Evolutionary conservation across 2,329 filamentous ascomycete genomes (phyloP).

Genomic region (Venturia nashicola): DNA sequence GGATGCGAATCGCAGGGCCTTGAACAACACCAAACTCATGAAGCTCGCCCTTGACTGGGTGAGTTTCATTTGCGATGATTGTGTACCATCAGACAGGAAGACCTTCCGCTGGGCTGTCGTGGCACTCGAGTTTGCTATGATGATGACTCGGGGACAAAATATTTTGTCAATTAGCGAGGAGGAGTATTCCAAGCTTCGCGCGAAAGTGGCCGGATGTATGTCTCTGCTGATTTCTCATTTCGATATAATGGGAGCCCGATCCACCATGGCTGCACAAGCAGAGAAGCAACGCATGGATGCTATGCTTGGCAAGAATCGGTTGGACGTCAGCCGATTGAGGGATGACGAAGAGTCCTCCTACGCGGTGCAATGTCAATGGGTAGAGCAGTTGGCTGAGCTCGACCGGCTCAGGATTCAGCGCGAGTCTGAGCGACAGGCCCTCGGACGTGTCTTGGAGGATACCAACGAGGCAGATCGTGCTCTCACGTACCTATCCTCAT

Average conservation of each 20-base stretch:
- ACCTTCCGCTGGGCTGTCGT: conserved; percentile 96
- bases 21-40: conserved; percentile 94
- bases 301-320: conserved; percentile 59
- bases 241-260: conserved; percentile 95
- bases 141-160: conserved; percentile 87
- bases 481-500: conserved; percentile 84
- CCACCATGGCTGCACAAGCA: conserved; percentile 82
- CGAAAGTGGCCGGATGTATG: conserved; percentile 95
- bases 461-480: conserved; percentile 94
- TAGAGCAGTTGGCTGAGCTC: conserved; percentile 60
- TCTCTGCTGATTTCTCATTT: conserved; percentile 94
- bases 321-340: conserved; percentile 61
- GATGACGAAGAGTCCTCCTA: conserved; percentile 78
- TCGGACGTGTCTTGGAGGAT: conserved; percentile 84
- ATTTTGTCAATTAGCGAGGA: conserved; percentile 82
- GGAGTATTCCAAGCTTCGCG: conserved; percentile 70
- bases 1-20: conserved; percentile 86
- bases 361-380: conserved; percentile 62
- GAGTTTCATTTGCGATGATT: conserved; percentile 95
- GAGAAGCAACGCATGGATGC: conserved; percentile 83
- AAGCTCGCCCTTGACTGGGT: conserved; percentile 94
- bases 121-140: conserved; percentile 92
- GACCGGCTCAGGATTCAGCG: conserved; percentile 69
- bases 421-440: conserved; percentile 71
- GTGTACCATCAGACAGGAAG: conserved; percentile 82